Evolutionary conservation across 2,329 filamentous ascomycete species (phyloP), one percentile per base, ranked within the genome.

Genomic region (Fusarium ramigenum): DNA sequence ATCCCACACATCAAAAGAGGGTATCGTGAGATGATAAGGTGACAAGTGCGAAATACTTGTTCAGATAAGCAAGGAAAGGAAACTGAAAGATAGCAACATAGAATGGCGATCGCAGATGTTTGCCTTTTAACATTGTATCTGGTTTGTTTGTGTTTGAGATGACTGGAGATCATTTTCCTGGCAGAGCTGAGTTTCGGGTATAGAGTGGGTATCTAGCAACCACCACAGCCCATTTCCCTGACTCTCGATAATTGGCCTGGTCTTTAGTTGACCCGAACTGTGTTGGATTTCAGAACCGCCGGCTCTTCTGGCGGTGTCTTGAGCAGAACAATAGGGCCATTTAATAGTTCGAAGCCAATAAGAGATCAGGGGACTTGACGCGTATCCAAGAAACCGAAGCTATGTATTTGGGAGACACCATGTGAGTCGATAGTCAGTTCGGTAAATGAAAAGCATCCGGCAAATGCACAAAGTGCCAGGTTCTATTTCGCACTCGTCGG

Each of bases 281-380:
- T 53, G 43, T 32, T 30, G 53, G 28, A 44, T 28, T 23, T 61
- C 21, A 23, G 54, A 52, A 21, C n/a, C 54, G 47, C 36, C 19
- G 14, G 50, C 11, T 54, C 34, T n/a, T 28, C 39, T 60, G 28
- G 23, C 43, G 19, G 52, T 58, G n/a, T n/a, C 25, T 66, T 67
- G 50, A 61, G 59, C 60, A 67, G 64, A 66, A 70, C 62, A 70
- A 69, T 68, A 49, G 63, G 58, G 54, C 63, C 60, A 66, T 54
- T 59, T 25, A 14, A 21, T 12, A 18, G 30, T 15, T n/a, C 16
- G 25, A 34, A 21, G 16, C 23, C 42, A 50, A 23, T 30, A n/a
- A 36, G 42, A 14, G 23, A 30, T 37, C 32, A 28, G 19, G 34
- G 21, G 19, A 49, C 8, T 18, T 16, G 19, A 19, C 19, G 11